Evolutionary conservation across 2,329 filamentous ascomycete genomes (phyloP), one percentile per base, ranked within the genome.

Genomic region (Neopestalotiopsis sp.): DNA sequence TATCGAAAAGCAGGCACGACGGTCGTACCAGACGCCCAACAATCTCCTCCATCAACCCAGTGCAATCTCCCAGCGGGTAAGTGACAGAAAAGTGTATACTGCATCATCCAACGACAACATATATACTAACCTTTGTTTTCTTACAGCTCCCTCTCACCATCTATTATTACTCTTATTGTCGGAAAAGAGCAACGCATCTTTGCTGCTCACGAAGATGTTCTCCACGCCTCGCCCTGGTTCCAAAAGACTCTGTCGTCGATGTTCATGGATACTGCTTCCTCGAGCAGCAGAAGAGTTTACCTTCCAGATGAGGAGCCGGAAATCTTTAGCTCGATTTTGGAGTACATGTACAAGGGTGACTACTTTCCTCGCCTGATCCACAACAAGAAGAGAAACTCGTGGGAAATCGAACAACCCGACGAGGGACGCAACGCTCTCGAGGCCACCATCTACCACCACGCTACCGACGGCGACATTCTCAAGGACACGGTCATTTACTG

Each of bases 401-500:
- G 93, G 91, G 91, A 92, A 77, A 84, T 97, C n/a, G 94, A 97
- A 80, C 88, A 89, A 64, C 79, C 81, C 1, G 77, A 78, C 17
- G 84, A 81, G 7, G 78, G 85, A 71, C 80, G 82, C 30, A 81
- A 79, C 40, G 78, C 81, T 28, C 81, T 84, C 30, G 91, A 92
- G 74, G 88, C 89, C 57, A 94, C 91, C 5, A 85, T 97, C 71
- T 91, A 91, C 73, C 90, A 92, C 71, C 87, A 88, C 61, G 87
- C 86, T 10, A 80, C 89, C 63, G 90, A 91, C 38, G 89, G 87
- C 2, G 87, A 91, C 61, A 85, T 98, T 59, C 84, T 97, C 71
- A 96, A 95, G 76, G 95, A 97, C 78, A 97, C 95, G 0, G 89
- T 95, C 77, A 91, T 97, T 73, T 97, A 97, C 82, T 98, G 95